Evolutionary conservation across 2,329 filamentous ascomycete genomes (phyloP).

Genomic region (Aspergillus quadricinctus): DNA sequence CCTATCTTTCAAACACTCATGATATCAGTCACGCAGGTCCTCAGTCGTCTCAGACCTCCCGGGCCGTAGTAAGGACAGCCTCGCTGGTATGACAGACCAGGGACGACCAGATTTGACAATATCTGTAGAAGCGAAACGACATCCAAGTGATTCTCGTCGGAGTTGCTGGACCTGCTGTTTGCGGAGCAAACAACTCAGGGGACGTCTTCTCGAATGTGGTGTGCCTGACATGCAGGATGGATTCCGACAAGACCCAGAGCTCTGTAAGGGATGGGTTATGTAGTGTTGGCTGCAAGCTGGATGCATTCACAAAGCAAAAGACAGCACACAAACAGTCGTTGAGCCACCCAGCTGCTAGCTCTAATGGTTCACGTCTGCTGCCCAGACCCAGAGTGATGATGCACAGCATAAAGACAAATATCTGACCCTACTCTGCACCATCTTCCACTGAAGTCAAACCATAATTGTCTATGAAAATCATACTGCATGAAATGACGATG

Average conservation of each 20-base stretch:
- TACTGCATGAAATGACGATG: neutral
- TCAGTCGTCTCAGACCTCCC: neutral
- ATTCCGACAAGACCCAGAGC: neutral
- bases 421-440: neutral
- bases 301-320: neutral
- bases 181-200: too few relatives aligned
- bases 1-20: neutral
- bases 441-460: neutral
- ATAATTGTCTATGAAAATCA: neutral
- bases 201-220: too few relatives aligned
- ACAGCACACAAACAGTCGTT: neutral
- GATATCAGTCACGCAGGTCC: neutral
- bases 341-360: neutral
- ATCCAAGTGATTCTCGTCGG: too few relatives aligned
- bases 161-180: too few relatives aligned
- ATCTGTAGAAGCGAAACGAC: neutral
- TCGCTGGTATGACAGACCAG: too few relatives aligned
- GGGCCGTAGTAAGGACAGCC: neutral
- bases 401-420: neutral
- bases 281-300: neutral
- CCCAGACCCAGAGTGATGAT: too few relatives aligned
- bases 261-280: neutral
- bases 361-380: neutral
- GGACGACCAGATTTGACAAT: neutral
- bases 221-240: neutral